Evolutionary conservation across 768 basidiomycete genomes (phyloP), one percentile per base, ranked within the genome.

Genomic region (Gymnopilus junonius): DNA sequence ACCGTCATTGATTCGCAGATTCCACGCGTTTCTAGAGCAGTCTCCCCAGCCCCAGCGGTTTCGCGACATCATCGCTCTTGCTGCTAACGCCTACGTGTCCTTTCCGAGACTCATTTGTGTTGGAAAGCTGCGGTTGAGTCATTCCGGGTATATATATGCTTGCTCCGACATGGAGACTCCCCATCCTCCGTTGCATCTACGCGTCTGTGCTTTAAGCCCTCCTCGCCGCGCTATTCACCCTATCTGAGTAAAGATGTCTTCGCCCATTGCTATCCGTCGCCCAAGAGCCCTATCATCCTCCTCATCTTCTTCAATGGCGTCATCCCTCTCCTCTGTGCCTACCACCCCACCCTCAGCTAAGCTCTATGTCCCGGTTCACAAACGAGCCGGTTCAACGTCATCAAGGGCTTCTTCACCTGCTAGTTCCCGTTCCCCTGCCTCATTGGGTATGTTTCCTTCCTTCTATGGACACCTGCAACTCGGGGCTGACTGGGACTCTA

Each of bases 181-280:
- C 51, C 40, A 63, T 54, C 62, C 57, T 63, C 51, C 31, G 48
- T 39, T 48, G 34, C 37, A 50, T 53, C 14, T 46, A 27, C 45
- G 25, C 34, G 35, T 51, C 46, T 39, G 32, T 11, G 20, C 43
- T 35, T 55, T 40, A 25, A 53, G 25, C 27, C 32, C 37, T 7
- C 20, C 37, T 32, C 17, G 4, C 32, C 40, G 54, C 50, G 23
- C 4, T 8, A 29, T n/a, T 15, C 35, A 20, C 62, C 21, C 2
- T 29, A 12, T 11, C 43, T 55, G 11, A 8, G 35, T 40, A 34
- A 39, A 31, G 45, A 69, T 70, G 65, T 63, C 67, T 32, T 65
- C 62, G 21, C 65, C 69, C 17, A 66, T 67, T 40, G 45, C 67
- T 29, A 67, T 67, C 54, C 69, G 66, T 55, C 64, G 66, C 43